These are phyloP conservation scores for Talaromyces adpressus DNA, from an alignment of 495 filamentous ascomycete genomes.

Conservation along the genomic window DNA sequence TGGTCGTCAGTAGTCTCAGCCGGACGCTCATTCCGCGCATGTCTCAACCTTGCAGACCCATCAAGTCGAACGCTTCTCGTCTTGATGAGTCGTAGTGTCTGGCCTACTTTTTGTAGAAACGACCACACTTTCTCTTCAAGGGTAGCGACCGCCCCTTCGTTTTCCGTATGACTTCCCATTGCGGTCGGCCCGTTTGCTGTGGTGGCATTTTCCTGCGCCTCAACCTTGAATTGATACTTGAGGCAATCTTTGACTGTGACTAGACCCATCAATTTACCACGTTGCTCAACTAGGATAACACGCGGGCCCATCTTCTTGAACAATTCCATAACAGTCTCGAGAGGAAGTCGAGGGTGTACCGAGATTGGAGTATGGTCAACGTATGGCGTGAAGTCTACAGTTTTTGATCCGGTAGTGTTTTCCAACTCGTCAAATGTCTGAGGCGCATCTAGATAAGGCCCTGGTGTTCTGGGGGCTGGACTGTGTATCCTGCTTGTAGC, in stretches of 20 bases:
- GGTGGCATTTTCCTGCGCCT: slow-evolving; percentile 73
- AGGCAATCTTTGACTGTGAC: slow-evolving; percentile 97
- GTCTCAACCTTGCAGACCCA: slow-evolving; percentile 7
- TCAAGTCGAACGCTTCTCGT: slow-evolving; percentile 14
- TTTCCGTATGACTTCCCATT: slow-evolving; percentile 17
- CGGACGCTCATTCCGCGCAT: not conserved
- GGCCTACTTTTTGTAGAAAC: slow-evolving; percentile 49
- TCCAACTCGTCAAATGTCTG: slow-evolving; percentile 61
- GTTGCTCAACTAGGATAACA: slow-evolving; percentile 87
- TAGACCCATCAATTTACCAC: slow-evolving; percentile 71
- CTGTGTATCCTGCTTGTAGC: slow-evolving; percentile 29
- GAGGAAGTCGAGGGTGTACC: slow-evolving; percentile 82
- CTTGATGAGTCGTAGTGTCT: slow-evolving; percentile 44
- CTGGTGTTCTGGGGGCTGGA: slow-evolving; percentile 17
- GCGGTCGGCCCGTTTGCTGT: slow-evolving; percentile 35
- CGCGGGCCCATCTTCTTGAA: slow-evolving; percentile 98
- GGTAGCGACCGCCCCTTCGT: slow-evolving; percentile 9
- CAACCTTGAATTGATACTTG: slow-evolving; percentile 95
- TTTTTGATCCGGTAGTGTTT: slow-evolving; percentile 44
- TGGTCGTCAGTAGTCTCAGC: slow-evolving; percentile 12
- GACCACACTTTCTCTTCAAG: slow-evolving; percentile 65
- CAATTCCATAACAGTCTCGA: slow-evolving; percentile 97
- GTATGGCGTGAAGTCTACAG: slow-evolving; percentile 79
- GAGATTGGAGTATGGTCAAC: slow-evolving; percentile 87
- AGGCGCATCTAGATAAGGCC: slow-evolving; percentile 28